Base-by-base conservation (phyloP, 768 basidiomycete species). In the Suillus variegatus region DNA sequence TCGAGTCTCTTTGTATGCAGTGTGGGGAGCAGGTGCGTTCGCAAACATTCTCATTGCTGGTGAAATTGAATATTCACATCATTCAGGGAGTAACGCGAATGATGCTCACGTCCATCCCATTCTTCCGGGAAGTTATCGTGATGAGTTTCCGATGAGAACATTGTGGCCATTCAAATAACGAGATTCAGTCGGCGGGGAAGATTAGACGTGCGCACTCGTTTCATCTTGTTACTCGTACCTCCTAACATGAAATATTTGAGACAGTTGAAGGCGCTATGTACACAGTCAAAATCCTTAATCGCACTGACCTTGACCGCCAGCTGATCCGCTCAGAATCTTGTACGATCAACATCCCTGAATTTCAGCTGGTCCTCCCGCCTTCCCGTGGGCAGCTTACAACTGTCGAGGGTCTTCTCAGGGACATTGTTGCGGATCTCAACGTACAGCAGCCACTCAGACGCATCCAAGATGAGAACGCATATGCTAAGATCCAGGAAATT, bases 131-230 rank as follows among this genome's bases (percentile, higher is more conserved):
- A 76, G 89, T 99, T 63, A 92, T 99, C 68, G 87, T 99, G 66
- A 95, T 97, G 88, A 96, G 94, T 44, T 99, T 99, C 81, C 85
- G 90, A 64, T 99, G 97, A 75, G 94, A 97, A 64, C 89, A 94
- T 72, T 99, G 97, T 71, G 95, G 95, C 9, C 78, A 83, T 68
- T 76, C 83, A 44, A 99, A 99, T 77, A 99, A 97, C 74, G 97
- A 99, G 78, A 90, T 97, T 54, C 94, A 98, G 71, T 87, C 93
- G 7, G 97, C 97, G 0, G 92, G 93, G 7, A 75, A 83, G 60
- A 95, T 97, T 63, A 84, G 92, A 83, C 88, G 95, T 93, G 71
- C 69, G 90, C 80, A 7, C 32, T 40, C n/a, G 22, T 38, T 40
- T 28, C 62, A 20, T 36, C 6, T 56, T 9, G 46, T 22, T 14